Conservation (phyloP, 2,329 filamentous ascomycete species). For the Zopfia rhizophila region DNA sequence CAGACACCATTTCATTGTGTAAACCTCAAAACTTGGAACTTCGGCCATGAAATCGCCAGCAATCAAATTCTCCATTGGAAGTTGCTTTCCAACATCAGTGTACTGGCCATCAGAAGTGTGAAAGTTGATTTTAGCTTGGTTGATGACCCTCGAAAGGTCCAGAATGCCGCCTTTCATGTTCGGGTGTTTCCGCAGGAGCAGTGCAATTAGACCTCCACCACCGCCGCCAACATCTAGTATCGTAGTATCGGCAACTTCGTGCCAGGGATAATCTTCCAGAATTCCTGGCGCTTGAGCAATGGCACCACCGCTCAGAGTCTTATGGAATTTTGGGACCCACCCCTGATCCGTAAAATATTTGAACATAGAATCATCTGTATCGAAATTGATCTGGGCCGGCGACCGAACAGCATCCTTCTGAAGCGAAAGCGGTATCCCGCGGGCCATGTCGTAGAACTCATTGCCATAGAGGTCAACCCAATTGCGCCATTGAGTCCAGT, state of each 20-base stretch:
- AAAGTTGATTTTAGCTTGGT: conserved; percentile 40
- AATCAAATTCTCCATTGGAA: conserved; percentile 42
- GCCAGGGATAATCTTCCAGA: conserved; percentile 59
- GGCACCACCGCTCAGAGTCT: conserved; percentile 52
- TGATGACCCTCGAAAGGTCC: conserved; percentile 50
- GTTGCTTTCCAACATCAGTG: conserved; percentile 43
- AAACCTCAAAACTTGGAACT: conserved; percentile 45
- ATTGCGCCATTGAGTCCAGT: conserved; percentile 59
- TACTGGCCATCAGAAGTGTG: conserved; percentile 37
- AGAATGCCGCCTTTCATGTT: conserved; percentile 49
- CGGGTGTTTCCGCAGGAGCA: conserved; percentile 43
- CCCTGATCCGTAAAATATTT: conserved; percentile 50
- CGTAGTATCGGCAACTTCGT: conserved; percentile 44
- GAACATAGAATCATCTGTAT: conserved; percentile 56
- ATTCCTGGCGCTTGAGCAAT: conserved; percentile 53
- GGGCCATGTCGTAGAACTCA: conserved; percentile 57
- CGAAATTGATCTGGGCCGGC: conserved; percentile 54
- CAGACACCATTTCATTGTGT: conserved; percentile 55
- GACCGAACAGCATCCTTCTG: conserved; percentile 29
- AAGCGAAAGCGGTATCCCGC: conserved; percentile 50
- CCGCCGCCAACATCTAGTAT: conserved; percentile 57
- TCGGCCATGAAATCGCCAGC: conserved; percentile 52
- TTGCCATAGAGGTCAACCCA: conserved; percentile 58
- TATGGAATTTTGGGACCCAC: conserved; percentile 48
- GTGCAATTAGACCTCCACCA: conserved; percentile 50